Base-by-base conservation (phyloP, 257 asterid genomes). In the Capsicum chinense region DNA sequence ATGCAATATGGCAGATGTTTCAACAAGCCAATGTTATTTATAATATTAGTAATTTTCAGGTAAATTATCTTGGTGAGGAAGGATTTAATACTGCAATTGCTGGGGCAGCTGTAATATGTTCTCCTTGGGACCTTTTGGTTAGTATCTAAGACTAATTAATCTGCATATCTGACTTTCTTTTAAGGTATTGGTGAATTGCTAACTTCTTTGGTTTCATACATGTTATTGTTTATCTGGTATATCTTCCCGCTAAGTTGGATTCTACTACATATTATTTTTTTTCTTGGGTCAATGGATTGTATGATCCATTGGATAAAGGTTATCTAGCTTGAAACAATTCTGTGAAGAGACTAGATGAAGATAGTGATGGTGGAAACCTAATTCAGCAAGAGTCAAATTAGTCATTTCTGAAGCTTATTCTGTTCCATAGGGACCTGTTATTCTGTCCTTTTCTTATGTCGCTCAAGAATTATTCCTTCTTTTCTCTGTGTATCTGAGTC, bases 41-140 rank as follows among this genome's bases (percentile, higher is more conserved):
- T 50, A 52, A 33, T 48, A 19, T 26, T 54, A 78, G 19, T 78
- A 54, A 68, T 78, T 85, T 85, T 84, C 93, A 94, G 99, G 92
- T 92, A 84, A 92, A 92, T 86, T 91, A 86, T 91, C 94, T 92
- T 33, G 95, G 93, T 35, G 99, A 95, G 93, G 99, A 95, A 83
- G 98, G 98, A 68, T 78, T 64, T 79, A 86, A 88, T 83, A 83
- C 87, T 87, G 94, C 97, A 56, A 76, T 95, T 60, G 84, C 84
- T 83, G 99, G 98, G 84, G 98, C 98, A 85, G 99, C 97, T 84
- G 94, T 98, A 79, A 89, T 95, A 66, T 95, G 98, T 87, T 94
- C 94, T 84, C 93, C 99, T 82, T 95, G 99, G 99, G 99, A 94
- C 91, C 97, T 92, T 89, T 86, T 90, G 98, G 99, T 95, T 64